Conservation (phyloP, 2,329 filamentous ascomycete genomes). For the Penicillium digitatum region DNA sequence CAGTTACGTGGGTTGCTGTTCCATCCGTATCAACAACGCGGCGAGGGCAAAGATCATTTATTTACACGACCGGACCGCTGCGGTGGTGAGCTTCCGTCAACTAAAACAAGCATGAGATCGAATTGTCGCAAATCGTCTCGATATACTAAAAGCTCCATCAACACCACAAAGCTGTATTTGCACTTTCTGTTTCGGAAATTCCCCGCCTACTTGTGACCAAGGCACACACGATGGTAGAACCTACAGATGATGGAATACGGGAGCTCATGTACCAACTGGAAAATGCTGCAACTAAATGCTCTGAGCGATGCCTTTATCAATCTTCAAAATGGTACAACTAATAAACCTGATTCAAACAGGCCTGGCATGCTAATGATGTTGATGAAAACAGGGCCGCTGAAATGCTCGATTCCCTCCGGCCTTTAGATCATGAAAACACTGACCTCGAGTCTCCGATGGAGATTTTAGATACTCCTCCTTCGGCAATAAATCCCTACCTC, state of each 20-base stretch:
- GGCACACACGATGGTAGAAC: constrained; percentile 30
- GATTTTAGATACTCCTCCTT: constrained; percentile 48
- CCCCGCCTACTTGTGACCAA: background rate
- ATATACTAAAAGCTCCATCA: background rate
- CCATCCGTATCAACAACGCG: background rate
- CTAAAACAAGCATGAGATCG: background rate
- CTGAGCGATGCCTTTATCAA: constrained; percentile 90
- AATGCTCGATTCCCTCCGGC: constrained; percentile 75
- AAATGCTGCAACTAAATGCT: constrained; percentile 83
- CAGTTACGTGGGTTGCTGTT: background rate
- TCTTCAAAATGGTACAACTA: constrained; percentile 80
- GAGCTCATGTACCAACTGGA: constrained; percentile 73
- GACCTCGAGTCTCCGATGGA: constrained; percentile 59
- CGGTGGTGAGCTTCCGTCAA: background rate
- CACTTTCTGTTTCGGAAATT: background rate
- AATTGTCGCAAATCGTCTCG: background rate
- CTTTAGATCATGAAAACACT: constrained; percentile 54
- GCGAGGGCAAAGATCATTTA: background rate
- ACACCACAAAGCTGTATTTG: background rate
- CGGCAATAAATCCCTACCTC: constrained; percentile 49
- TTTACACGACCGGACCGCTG: background rate
- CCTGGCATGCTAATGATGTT: constrained; percentile 11
- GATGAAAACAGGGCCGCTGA: constrained; percentile 73
- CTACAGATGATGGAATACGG: constrained; percentile 37
- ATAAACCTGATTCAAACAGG: background rate